A percentile compares a stretch with the other conserved stretches of the same genome.
These are phyloP conservation scores for Kluyveromyces marxianus DNA, from an alignment of 1,139 yeast genomes.

Conservation along the genomic window DNA sequence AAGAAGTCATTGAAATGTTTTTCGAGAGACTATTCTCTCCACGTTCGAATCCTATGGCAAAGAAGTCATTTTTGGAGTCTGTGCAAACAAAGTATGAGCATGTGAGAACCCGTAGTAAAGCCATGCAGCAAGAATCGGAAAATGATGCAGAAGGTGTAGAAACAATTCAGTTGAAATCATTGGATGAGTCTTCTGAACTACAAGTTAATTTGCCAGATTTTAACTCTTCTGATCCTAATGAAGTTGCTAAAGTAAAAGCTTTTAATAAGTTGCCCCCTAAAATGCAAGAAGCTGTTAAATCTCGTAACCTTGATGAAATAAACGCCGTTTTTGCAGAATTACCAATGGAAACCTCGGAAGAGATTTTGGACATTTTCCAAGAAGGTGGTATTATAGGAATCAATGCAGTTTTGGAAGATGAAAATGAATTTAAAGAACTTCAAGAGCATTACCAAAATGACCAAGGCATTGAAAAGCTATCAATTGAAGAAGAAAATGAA, in stretches of 20 bases:
- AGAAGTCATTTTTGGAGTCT: conserved; percentile 39
- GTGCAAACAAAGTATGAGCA: conserved; percentile 75
- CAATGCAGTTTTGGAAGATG: conserved; percentile 69
- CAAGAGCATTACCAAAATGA: conserved; percentile 36
- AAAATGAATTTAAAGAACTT: conserved; percentile 52
- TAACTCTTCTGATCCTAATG: conserved; percentile 39
- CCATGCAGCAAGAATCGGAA: conserved; percentile 42
- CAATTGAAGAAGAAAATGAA: conserved; percentile 9
- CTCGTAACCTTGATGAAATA: conserved; percentile 67
- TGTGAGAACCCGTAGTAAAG: conserved; percentile 64
- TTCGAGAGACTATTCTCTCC: conserved; percentile 53
- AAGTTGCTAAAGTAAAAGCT: conserved; percentile 43
- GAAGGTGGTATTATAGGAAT: conserved; percentile 81
- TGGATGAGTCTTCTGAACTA: conserved; percentile 77
- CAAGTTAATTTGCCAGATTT: conserved; percentile 63
- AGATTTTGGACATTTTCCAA: conserved; percentile 63
- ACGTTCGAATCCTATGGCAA: conserved; percentile 47
- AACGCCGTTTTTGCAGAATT: conserved; percentile 77
- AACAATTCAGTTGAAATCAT: conserved; percentile 80
- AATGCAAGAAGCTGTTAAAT: conserved; percentile 70
- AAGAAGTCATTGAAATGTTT: conserved; percentile 60
- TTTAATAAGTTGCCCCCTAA: conserved; percentile 52
- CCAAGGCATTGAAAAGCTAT: conserved; percentile 12
- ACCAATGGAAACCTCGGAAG: conserved; percentile 74
- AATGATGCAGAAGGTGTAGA: conserved; percentile 46